These are phyloP conservation scores for Fonsecaea pedrosoi DNA, from an alignment of 2,329 filamentous ascomycete species.

Conservation along the genomic window DNA sequence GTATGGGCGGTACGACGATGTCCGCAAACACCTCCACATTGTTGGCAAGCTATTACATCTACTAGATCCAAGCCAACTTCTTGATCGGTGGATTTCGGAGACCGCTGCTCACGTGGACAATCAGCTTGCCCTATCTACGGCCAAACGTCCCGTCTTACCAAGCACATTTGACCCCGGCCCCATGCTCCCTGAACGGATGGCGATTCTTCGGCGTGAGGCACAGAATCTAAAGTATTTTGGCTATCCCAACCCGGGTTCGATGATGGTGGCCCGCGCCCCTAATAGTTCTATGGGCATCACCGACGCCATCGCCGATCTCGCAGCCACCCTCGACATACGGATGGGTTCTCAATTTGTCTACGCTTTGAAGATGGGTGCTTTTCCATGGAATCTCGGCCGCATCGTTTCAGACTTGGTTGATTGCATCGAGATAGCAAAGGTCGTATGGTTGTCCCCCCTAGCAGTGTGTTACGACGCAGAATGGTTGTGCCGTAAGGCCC, in stretches of 20 bases:
- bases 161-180: slow-evolving; percentile 34
- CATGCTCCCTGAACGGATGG: slow-evolving; percentile 36
- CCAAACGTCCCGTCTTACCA: slow-evolving; percentile 25
- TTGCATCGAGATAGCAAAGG: slow-evolving; percentile 37
- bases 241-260: slow-evolving; percentile 22
- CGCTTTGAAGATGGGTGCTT: slow-evolving; percentile 25
- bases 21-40: slow-evolving; percentile 32
- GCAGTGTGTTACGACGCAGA: slow-evolving; percentile 38
- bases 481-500: slow-evolving; percentile 37
- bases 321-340: slow-evolving; percentile 30
- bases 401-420: slow-evolving; percentile 34
- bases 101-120: slow-evolving; percentile 37
- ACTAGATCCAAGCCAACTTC: slow-evolving; percentile 29
- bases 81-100: slow-evolving; percentile 37
- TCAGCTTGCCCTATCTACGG: slow-evolving; percentile 34
- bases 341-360: slow-evolving; percentile 33
- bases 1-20: slow-evolving; percentile 31
- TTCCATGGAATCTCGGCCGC: slow-evolving; percentile 18
- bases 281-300: slow-evolving; percentile 27
- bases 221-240: slow-evolving; percentile 25
- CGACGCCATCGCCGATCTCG: slow-evolving; percentile 33
- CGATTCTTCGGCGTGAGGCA: slow-evolving; percentile 30
- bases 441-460: slow-evolving; percentile 36
- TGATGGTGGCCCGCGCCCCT: slow-evolving; percentile 18
- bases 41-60: slow-evolving; percentile 33